These are phyloP conservation scores for Scleroderma bovista DNA, from an alignment of 768 basidiomycete genomes.

Conservation along the genomic window DNA sequence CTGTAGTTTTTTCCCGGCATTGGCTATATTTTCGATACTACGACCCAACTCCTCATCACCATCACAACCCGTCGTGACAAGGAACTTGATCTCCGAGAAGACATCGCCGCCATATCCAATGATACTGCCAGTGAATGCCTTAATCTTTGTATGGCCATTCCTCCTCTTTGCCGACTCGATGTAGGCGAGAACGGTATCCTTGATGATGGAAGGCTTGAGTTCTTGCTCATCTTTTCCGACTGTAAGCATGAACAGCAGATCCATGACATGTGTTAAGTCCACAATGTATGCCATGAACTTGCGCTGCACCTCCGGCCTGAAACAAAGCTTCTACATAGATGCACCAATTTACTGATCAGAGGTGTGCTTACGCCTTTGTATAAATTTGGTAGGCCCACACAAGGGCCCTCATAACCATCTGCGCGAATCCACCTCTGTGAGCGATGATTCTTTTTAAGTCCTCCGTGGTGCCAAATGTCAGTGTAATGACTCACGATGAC, in stretches of 20 bases:
- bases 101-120: not conserved
- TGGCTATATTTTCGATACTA: not conserved
- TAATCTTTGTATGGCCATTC: not conserved
- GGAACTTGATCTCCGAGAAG: not conserved
- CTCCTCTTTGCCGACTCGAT: not conserved
- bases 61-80: not conserved
- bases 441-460: no score
- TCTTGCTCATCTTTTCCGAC: not conserved
- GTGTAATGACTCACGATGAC: no score
- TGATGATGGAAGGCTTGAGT: not conserved
- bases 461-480: no score
- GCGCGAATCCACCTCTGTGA: not conserved
- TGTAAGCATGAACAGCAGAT: conserved; percentile 10
- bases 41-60: not conserved
- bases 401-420: not conserved
- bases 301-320: conserved; percentile 5
- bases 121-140: not conserved
- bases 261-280: conserved; percentile 22
- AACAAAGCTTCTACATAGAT: not conserved
- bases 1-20: no score
- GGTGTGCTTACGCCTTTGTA: not conserved
- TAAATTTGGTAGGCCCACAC: not conserved
- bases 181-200: not conserved
- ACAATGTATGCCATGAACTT: conserved; percentile 22
- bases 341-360: not conserved